Evolutionary conservation across 1,284 basidiomycete genomes (phyloP), one percentile per base, ranked within the genome.

Genomic region (Inonotus hispidus): DNA sequence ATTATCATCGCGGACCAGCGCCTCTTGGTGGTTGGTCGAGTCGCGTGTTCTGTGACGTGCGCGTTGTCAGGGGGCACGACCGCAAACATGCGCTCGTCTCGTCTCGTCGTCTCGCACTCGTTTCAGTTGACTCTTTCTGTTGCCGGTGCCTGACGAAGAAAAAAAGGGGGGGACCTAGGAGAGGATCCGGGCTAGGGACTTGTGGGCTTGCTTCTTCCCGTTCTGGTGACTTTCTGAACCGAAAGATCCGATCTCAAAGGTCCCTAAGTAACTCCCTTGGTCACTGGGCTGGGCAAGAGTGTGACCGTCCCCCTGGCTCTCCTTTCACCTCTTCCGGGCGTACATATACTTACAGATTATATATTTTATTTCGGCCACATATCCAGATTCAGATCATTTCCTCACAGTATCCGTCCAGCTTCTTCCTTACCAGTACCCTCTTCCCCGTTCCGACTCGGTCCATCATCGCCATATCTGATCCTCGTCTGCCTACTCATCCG

Each of bases 61-160:
- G 16, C 39, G 58, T 59, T 39, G 49, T 46, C 52, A 45, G 37
- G 29, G 50, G 50, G 49, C 56, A 19, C 27, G 45, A 27, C 32
- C 32, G 32, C 32, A n/a, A n/a, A n/a, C n/a, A n/a, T n/a, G n/a
- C 56, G 56, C 25, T 46, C 43, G 38, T 39, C 38, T 39, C 38
- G 38, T 39, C 38, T 39, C 38, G 11, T 23, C 49, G 49, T 35
- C 43, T 49, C 25, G 32, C 35, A 25, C 29, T 13, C 49, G 21
- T 43, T 41, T 32, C 32, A 32, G 32, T 8, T 4, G 32, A 32
- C 4, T 32, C 32, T 4, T 32, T 19, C 49, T 43, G 58, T 50
- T 53, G 49, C 49, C 49, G 45, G 60, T 61, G 60, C 60, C 60
- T 61, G 60, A 43, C 41, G 53, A 50, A 43, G 53, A 61, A 61